Percentiles rank a stretch among this genome's conserved stretches.
These are phyloP conservation scores for Sclerotinia spermophila DNA, from an alignment of 2,329 filamentous ascomycete genomes.

Conservation along the genomic window DNA sequence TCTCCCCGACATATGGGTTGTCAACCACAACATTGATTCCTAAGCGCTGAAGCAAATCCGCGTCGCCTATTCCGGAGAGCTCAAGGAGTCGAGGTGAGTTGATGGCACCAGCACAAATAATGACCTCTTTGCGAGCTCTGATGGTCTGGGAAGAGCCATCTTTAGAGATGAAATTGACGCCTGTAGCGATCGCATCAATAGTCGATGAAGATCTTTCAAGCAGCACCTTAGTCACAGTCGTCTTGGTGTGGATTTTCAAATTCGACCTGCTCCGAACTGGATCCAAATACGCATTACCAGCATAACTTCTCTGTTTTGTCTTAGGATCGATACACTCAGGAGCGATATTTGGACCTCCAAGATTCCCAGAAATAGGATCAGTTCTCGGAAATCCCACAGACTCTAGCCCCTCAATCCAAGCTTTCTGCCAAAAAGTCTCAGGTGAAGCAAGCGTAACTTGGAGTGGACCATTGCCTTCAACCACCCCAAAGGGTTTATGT, in stretches of 20 bases:
- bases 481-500: neutral
- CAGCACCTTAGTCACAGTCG: neutral
- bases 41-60: neutral
- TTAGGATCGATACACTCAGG: neutral
- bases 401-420: neutral
- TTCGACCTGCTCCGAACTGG: neutral
- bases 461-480: neutral
- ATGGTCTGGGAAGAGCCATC: neutral
- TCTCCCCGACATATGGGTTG: neutral
- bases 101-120: neutral
- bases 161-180: neutral
- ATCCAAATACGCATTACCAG: neutral
- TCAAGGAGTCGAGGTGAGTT: neutral
- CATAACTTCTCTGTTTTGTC: neutral
- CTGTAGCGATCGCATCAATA: neutral
- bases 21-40: neutral
- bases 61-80: neutral
- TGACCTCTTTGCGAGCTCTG: neutral
- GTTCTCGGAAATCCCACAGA: neutral
- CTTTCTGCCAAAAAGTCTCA: neutral
- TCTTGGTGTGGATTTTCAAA: neutral
- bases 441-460: neutral
- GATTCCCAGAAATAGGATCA: neutral
- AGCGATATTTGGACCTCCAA: neutral
- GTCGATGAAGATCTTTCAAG: neutral